These are phyloP conservation scores for Cercospora sojina DNA, from an alignment of 2,329 filamentous ascomycete genomes.

Conservation along the genomic window DNA sequence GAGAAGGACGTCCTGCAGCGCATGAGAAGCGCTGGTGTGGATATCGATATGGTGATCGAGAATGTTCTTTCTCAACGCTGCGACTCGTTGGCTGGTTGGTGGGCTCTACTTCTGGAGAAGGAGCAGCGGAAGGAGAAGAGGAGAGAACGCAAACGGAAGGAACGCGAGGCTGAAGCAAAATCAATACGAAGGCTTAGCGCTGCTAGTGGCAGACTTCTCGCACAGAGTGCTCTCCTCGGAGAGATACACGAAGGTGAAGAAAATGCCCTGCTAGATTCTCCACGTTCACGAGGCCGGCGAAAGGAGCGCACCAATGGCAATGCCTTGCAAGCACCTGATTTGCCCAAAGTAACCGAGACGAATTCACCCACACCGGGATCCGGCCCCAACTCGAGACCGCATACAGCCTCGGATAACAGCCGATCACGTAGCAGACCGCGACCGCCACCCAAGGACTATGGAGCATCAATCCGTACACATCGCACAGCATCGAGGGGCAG, in stretches of 20 bases:
- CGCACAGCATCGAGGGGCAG: slow-evolving; percentile 43
- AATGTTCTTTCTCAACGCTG: slow-evolving; percentile 88
- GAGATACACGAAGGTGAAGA: slow-evolving; percentile 75
- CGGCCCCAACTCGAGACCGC: slow-evolving; percentile 49
- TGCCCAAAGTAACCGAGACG: slow-evolving; percentile 74
- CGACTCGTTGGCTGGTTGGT: slow-evolving; percentile 91
- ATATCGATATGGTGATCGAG: slow-evolving; percentile 92
- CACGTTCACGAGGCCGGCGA: slow-evolving; percentile 72
- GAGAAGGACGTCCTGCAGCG: slow-evolving; percentile 90
- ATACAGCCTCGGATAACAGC: slow-evolving; percentile 48
- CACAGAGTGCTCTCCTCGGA: slow-evolving; percentile 66
- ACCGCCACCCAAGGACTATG: slow-evolving; percentile 79
- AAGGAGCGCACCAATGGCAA: slow-evolving; percentile 59
- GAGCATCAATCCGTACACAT: slow-evolving; percentile 59
- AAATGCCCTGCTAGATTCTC: slow-evolving; percentile 51
- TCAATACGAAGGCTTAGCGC: slow-evolving; percentile 80
- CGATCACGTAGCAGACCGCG: slow-evolving; percentile 75
- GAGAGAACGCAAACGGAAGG: slow-evolving; percentile 77
- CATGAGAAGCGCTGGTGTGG: slow-evolving; percentile 90
- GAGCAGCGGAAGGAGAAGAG: slow-evolving; percentile 82
- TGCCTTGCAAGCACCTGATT: slow-evolving; percentile 60
- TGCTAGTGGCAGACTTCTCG: slow-evolving; percentile 81
- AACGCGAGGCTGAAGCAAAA: slow-evolving; percentile 78
- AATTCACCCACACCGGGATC: slow-evolving; percentile 42
- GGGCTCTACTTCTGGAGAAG: slow-evolving; percentile 90